Percentiles rank a stretch among this genome's conserved stretches.
Evolutionary conservation across 257 asterid species (phyloP).

Genomic region (Knoxia roxburghii): DNA sequence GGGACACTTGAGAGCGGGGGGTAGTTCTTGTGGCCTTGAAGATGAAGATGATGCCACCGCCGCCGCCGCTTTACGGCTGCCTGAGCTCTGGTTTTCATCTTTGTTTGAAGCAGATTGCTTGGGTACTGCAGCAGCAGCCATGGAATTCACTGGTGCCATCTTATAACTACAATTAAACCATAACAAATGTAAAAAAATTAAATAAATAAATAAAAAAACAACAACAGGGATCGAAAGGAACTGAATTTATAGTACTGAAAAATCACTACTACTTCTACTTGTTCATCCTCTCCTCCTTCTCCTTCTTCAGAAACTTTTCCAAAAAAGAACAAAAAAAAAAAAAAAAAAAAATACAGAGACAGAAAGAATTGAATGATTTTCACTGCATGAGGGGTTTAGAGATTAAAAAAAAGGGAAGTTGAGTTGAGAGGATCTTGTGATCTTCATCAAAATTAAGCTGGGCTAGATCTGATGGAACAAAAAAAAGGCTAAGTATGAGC

Average conservation of each 20-base stretch:
- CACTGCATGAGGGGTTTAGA: slow-evolving; percentile 63
- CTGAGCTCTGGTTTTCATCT: slow-evolving; percentile 30
- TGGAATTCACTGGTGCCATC: slow-evolving; percentile 31
- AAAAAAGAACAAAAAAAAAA: slow-evolving; percentile 20
- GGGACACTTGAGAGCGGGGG: slow-evolving; percentile 58
- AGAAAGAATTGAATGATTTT: slow-evolving; percentile 40
- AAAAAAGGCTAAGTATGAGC: slow-evolving; percentile 28
- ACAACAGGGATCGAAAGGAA: slow-evolving; percentile 19
- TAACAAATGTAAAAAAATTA: neutral
- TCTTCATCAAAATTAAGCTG: slow-evolving; percentile 53
- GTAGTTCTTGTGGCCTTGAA: slow-evolving; percentile 30
- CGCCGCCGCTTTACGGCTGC: slow-evolving; percentile 25
- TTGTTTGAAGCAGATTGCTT: slow-evolving; percentile 30
- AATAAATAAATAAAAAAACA: slow-evolving; percentile 1
- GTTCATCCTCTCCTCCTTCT: too few relatives aligned
- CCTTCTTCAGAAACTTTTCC: too few relatives aligned
- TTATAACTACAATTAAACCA: slow-evolving; percentile 4
- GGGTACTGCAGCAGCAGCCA: slow-evolving; percentile 7
- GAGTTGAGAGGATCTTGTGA: slow-evolving; percentile 64
- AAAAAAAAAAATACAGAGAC: slow-evolving; percentile 8
- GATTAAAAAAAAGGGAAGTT: slow-evolving; percentile 9
- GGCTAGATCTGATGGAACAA: slow-evolving; percentile 37
- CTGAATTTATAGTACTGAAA: too few relatives aligned
- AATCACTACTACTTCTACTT: slow-evolving; percentile 6
- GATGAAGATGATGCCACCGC: slow-evolving; percentile 16